Evolutionary conservation across 2,329 filamentous ascomycete species (phyloP).

Genomic region (Calycina herbarum): DNA sequence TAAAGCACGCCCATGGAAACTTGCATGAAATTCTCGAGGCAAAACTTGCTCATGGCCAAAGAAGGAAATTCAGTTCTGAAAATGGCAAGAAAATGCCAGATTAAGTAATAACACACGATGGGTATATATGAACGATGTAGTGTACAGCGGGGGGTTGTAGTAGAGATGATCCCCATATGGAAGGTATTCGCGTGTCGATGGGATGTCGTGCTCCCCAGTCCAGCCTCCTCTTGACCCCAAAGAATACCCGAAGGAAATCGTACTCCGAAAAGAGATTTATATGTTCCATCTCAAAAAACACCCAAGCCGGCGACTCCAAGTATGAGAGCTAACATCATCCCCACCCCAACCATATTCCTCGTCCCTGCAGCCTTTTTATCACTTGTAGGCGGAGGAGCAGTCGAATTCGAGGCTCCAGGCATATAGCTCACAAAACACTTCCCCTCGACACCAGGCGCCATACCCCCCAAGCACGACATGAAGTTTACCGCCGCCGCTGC

Average conservation of each 20-base stretch:
- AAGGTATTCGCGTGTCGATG: too few species aligned
- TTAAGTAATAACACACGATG: too few species aligned
- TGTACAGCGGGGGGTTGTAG: too few species aligned
- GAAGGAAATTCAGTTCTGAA: too few species aligned
- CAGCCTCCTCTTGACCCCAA: too few species aligned
- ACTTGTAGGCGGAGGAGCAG: neutral
- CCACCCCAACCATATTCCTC: conserved; percentile 2
- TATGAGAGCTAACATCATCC: conserved; percentile 4
- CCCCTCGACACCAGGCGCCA: conserved; percentile 7
- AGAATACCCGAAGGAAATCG: neutral
- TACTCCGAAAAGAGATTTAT: neutral
- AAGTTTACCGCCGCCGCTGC: neutral
- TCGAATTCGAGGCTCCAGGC: neutral
- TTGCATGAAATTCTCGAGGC: too few species aligned
- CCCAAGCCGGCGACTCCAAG: conserved; percentile 3
- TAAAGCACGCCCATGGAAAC: too few species aligned
- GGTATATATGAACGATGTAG: too few species aligned
- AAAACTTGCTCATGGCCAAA: too few species aligned
- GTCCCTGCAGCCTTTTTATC: neutral
- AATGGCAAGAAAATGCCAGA: too few species aligned
- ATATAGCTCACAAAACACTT: conserved; percentile 11
- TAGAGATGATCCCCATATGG: too few species aligned
- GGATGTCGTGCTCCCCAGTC: too few species aligned
- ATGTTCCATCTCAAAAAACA: neutral
- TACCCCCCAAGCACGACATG: conserved; percentile 6